phyloP scores from a whole-genome alignment of 2,329 filamentous ascomycete genomes.

The Westerdykella ornata region DNA sequence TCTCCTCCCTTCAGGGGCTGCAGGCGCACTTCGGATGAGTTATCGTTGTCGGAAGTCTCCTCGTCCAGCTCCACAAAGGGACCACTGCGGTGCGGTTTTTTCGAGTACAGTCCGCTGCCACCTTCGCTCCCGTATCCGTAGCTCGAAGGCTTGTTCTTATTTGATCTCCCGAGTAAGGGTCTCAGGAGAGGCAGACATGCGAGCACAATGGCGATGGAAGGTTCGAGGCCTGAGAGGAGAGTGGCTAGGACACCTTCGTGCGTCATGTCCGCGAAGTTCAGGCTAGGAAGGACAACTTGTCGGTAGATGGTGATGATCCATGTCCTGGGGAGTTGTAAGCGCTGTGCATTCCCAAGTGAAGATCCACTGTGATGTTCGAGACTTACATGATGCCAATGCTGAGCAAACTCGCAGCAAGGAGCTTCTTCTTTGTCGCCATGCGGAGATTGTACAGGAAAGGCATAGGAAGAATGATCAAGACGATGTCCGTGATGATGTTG shows the following conservation, averaged over 20 bases:
- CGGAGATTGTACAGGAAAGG: slow-evolving; percentile 14
- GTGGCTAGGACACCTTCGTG: slow-evolving; percentile 15
- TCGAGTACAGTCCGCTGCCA: slow-evolving; percentile 2
- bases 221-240: slow-evolving; percentile 16
- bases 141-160: background rate
- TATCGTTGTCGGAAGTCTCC: slow-evolving; percentile 2
- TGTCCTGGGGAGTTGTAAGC: slow-evolving; percentile 9
- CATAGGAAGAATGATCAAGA: slow-evolving; percentile 15
- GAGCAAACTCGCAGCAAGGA: slow-evolving; percentile 12
- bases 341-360: too few relatives aligned
- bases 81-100: slow-evolving; percentile 1
- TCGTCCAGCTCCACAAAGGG: slow-evolving; percentile 1
- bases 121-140: slow-evolving; percentile 3
- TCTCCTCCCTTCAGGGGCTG: background rate
- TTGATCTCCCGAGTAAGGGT: slow-evolving; percentile 5
- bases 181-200: slow-evolving; percentile 18
- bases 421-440: slow-evolving; percentile 10
- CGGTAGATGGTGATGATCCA: slow-evolving; percentile 22
- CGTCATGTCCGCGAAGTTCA: slow-evolving; percentile 17
- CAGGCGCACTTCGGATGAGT: slow-evolving; percentile 4
- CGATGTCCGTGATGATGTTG: slow-evolving; percentile 16
- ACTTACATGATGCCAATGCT: slow-evolving; percentile 18
- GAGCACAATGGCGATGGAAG: slow-evolving; percentile 14
- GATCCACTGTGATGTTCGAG: background rate
- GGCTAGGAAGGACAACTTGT: slow-evolving; percentile 8